Percentiles rank a stretch among this genome's conserved stretches.
phyloP scores from a whole-genome alignment of 2,329 filamentous ascomycete species.

The Alternaria viburni region DNA sequence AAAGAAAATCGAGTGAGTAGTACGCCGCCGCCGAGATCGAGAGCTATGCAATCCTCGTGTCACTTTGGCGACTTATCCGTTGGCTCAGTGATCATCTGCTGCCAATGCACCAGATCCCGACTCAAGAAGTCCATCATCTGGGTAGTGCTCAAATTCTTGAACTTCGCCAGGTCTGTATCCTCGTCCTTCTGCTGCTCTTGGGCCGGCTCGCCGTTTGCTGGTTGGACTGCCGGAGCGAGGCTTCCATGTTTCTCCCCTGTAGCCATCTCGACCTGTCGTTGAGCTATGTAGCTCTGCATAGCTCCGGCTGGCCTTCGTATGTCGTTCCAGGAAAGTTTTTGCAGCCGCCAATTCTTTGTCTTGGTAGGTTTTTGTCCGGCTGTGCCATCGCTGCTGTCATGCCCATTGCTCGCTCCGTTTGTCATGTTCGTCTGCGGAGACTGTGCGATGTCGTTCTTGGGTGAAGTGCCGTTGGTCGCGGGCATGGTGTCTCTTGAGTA shows the following conservation, averaged over 20 bases:
- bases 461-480: constrained; percentile 43
- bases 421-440: constrained; percentile 41
- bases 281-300: constrained; percentile 88
- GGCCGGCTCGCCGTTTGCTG: constrained; percentile 31
- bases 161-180: constrained; percentile 51
- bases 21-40: neutral
- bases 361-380: constrained; percentile 66
- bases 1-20: neutral
- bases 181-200: constrained; percentile 51
- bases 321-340: constrained; percentile 79
- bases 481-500: constrained; percentile 45
- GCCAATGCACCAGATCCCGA: constrained; percentile 82
- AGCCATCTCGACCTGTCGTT: constrained; percentile 86
- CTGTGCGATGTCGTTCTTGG: constrained; percentile 35
- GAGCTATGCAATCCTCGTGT: neutral
- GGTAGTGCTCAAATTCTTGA: constrained; percentile 76
- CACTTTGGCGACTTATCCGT: constrained; percentile 33
- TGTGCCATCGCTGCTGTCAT: constrained; percentile 64
- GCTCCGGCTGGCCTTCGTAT: constrained; percentile 83
- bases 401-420: constrained; percentile 44
- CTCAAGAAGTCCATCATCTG: constrained; percentile 93
- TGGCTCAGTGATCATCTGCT: constrained; percentile 59
- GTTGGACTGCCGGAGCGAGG: constrained; percentile 34
- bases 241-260: constrained; percentile 54
- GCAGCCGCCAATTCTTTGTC: constrained; percentile 60